Conservation (phyloP, 2,329 filamentous ascomycete species). For the Aspergillus quadrilineatus region DNA sequence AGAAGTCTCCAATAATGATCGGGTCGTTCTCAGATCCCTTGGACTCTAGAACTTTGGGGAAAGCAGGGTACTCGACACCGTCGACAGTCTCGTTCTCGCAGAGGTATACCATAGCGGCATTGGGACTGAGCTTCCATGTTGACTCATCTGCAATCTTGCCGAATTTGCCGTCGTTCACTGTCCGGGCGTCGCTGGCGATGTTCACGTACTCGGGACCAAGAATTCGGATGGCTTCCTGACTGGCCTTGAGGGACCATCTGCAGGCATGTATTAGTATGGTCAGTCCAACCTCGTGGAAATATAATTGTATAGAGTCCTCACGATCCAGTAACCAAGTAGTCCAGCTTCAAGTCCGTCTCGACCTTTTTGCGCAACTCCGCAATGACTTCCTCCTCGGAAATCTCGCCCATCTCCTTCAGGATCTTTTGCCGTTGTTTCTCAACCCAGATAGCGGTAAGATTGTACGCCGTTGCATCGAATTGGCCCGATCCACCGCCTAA, state of each 20-base stretch:
- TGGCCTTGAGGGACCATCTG: slow-evolving; percentile 81
- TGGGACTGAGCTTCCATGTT: slow-evolving; percentile 69
- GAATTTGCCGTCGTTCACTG: slow-evolving; percentile 74
- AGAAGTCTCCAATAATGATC: slow-evolving; percentile 89
- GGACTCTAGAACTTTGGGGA: slow-evolving; percentile 63
- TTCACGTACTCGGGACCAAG: slow-evolving; percentile 76
- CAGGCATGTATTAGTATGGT: slow-evolving; percentile 5
- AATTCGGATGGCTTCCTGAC: slow-evolving; percentile 75
- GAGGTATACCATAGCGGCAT: slow-evolving; percentile 74
- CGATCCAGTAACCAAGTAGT: slow-evolving; percentile 86
- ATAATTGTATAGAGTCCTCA: not conserved
- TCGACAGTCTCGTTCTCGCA: slow-evolving; percentile 82
- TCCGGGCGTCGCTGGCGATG: slow-evolving; percentile 65
- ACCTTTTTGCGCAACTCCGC: slow-evolving; percentile 63
- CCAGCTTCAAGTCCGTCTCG: slow-evolving; percentile 70
- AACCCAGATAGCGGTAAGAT: slow-evolving; percentile 81
- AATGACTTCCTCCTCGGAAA: slow-evolving; percentile 56
- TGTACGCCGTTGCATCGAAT: slow-evolving; percentile 81
- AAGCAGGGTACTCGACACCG: slow-evolving; percentile 80
- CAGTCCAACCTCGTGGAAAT: not conserved
- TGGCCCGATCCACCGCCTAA: slow-evolving; percentile 75
- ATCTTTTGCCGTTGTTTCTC: slow-evolving; percentile 61
- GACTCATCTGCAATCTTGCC: slow-evolving; percentile 76
- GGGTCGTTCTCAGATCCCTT: slow-evolving; percentile 59
- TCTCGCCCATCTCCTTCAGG: slow-evolving; percentile 44